These are phyloP conservation scores for Ottelia alismoides DNA, from an alignment of 106 monocot genomes.

Conservation along the genomic window DNA sequence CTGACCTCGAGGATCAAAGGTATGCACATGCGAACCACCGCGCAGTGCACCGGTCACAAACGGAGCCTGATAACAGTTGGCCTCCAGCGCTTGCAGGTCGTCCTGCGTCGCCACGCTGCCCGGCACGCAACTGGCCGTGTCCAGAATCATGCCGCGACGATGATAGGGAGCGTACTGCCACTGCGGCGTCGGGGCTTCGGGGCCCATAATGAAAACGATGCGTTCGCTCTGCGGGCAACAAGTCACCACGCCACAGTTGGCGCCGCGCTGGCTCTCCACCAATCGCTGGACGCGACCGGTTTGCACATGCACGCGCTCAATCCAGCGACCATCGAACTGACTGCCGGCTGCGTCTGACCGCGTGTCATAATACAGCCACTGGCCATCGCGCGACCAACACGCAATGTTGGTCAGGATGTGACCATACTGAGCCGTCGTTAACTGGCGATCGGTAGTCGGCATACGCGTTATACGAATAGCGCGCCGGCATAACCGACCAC, in stretches of 20 bases:
- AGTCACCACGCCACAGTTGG: neutral
- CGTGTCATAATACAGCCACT: neutral
- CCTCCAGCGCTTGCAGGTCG: neutral
- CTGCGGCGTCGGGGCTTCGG: neutral
- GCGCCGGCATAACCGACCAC: no score
- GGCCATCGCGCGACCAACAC: neutral
- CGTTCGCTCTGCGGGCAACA: neutral
- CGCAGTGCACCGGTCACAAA: neutral
- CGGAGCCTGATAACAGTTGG: no score
- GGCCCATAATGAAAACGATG: neutral
- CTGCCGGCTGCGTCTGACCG: neutral
- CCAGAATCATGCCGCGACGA: neutral
- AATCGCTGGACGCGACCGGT: neutral
- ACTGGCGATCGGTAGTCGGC: no score
- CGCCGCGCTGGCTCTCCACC: neutral
- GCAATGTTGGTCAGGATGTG: neutral
- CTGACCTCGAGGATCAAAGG: neutral
- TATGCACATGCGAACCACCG: neutral
- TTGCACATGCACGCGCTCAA: neutral
- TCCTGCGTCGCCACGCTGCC: no score
- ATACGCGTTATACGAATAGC: no score
- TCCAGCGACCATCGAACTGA: neutral
- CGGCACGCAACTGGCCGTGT: neutral
- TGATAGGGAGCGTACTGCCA: neutral
- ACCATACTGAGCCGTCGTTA: no score